Percentiles rank a stretch among this genome's conserved stretches.
Conservation (phyloP, 805 yeast genomes). For the Zygosaccharomyces gambellarensis region DNA sequence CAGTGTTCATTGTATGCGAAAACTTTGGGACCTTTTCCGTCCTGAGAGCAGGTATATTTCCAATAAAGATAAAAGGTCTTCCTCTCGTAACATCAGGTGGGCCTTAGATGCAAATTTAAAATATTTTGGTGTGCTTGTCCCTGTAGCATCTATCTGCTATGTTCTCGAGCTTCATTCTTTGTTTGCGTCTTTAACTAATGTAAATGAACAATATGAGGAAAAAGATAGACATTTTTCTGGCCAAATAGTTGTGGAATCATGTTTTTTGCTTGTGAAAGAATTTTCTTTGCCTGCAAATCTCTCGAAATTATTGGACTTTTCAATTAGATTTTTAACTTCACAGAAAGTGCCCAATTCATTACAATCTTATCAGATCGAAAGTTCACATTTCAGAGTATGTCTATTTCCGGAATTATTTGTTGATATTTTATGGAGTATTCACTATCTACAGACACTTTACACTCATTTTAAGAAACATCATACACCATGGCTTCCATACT, state of each 20-base stretch:
- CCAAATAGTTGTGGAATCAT: slow-evolving; percentile 27
- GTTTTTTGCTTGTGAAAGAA: slow-evolving; percentile 31
- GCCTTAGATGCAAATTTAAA: slow-evolving; percentile 20
- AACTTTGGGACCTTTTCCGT: slow-evolving; percentile 9
- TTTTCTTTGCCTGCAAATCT: slow-evolving; percentile 35
- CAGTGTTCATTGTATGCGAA: slow-evolving; percentile 16
- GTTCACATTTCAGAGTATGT: slow-evolving; percentile 54
- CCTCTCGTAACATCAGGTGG: slow-evolving; percentile 12
- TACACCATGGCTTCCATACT: slow-evolving; percentile 6
- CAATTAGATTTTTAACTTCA: slow-evolving; percentile 40
- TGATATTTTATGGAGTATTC: slow-evolving; percentile 35
- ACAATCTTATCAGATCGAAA: slow-evolving; percentile 52
- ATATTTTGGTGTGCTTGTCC: slow-evolving; percentile 30
- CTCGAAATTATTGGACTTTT: slow-evolving; percentile 45
- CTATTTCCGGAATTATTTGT: slow-evolving; percentile 49
- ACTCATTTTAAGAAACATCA: slow-evolving; percentile 21
- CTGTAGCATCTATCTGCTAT: slow-evolving; percentile 26
- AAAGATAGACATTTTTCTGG: slow-evolving; percentile 18
- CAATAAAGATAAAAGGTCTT: not conserved
- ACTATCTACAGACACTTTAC: slow-evolving; percentile 15
- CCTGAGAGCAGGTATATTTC: not conserved
- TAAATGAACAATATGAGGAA: slow-evolving; percentile 2
- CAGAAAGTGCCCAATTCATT: slow-evolving; percentile 26
- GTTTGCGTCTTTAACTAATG: slow-evolving; percentile 18
- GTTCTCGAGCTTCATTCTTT: slow-evolving; percentile 28